Percentiles rank a stretch among this genome's conserved stretches.
These are phyloP conservation scores for Wickerhamomyces mucosus DNA, from an alignment of 805 yeast genomes.

Conservation along the genomic window DNA sequence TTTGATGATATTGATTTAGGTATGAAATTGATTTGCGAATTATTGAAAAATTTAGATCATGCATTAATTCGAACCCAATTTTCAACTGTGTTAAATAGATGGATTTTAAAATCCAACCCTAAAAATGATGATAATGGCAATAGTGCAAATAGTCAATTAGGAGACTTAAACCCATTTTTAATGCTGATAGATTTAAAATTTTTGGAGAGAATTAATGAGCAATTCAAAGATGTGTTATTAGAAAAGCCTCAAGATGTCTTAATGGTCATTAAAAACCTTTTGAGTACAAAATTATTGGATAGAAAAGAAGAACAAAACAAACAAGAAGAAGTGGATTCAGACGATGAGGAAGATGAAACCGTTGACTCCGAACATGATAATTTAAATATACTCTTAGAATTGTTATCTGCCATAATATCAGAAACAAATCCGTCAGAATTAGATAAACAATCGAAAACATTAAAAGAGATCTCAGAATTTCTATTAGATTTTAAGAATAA, in stretches of 20 bases:
- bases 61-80: slow-evolving; percentile 38
- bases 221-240: slow-evolving; percentile 41
- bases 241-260: slow-evolving; percentile 46
- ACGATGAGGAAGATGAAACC: slow-evolving; percentile 27
- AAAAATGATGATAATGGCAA: slow-evolving; percentile 3
- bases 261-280: slow-evolving; percentile 33
- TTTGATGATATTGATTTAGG: slow-evolving; percentile 36
- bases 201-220: slow-evolving; percentile 49
- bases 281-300: slow-evolving; percentile 16
- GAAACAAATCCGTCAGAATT: slow-evolving; percentile 18
- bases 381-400: slow-evolving; percentile 27
- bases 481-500: slow-evolving; percentile 4
- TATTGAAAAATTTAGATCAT: slow-evolving; percentile 43
- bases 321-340: slow-evolving; percentile 21
- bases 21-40: slow-evolving; percentile 28
- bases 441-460: slow-evolving; percentile 12
- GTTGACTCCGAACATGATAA: slow-evolving; percentile 20
- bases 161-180: slow-evolving; percentile 37
- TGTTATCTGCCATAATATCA: slow-evolving; percentile 28
- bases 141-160: slow-evolving; percentile 2
- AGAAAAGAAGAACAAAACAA: slow-evolving; percentile 8
- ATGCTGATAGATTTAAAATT: slow-evolving; percentile 52
- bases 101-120: slow-evolving; percentile 33
- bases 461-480: slow-evolving; percentile 22
- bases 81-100: slow-evolving; percentile 42